Conservation (phyloP, 2,329 filamentous ascomycete genomes). For the Boeremia lycopersici region DNA sequence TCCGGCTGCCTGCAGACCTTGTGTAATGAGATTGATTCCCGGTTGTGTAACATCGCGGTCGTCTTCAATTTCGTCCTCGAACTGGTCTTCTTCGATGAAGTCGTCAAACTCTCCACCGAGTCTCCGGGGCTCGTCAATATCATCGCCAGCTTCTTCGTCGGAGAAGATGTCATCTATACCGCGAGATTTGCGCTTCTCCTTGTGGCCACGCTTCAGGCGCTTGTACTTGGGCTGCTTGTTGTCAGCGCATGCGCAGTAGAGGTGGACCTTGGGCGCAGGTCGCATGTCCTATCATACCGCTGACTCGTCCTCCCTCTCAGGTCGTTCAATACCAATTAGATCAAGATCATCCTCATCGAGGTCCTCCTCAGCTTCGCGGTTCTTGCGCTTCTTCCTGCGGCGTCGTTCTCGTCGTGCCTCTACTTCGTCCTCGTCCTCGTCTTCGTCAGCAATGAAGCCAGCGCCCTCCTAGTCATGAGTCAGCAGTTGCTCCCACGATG, state of each 20-base stretch:
- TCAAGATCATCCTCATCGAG: slow-evolving; percentile 97
- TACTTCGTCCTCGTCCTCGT: slow-evolving; percentile 76
- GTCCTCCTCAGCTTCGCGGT: slow-evolving; percentile 77
- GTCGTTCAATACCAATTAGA: slow-evolving; percentile 79
- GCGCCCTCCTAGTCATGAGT: slow-evolving; percentile 71
- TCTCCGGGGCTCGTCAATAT: slow-evolving; percentile 51
- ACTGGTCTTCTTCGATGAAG: slow-evolving; percentile 96
- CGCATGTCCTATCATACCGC: slow-evolving; percentile 62
- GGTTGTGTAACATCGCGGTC: slow-evolving; percentile 81
- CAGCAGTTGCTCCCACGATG: slow-evolving; percentile 11
- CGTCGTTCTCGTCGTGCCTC: slow-evolving; percentile 62
- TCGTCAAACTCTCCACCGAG: slow-evolving; percentile 58
- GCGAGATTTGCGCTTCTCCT: slow-evolving; percentile 68
- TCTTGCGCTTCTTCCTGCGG: slow-evolving; percentile 77
- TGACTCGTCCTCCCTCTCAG: slow-evolving; percentile 68
- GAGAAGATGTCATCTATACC: slow-evolving; percentile 93
- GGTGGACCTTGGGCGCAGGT: neutral
- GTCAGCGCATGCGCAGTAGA: slow-evolving; percentile 9
- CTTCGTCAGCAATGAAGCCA: slow-evolving; percentile 95
- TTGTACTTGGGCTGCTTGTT: slow-evolving; percentile 86
- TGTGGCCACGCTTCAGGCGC: slow-evolving; percentile 89
- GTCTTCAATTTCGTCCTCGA: slow-evolving; percentile 82
- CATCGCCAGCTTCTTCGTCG: slow-evolving; percentile 81
- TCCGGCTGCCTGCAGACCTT: slow-evolving; percentile 78
- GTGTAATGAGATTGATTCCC: slow-evolving; percentile 69